A percentile compares a stretch with the other conserved stretches of the same genome.
Evolutionary conservation across 176 grass and related monocot genomes (phyloP).

Genomic region (Rhynchospora pubera): DNA sequence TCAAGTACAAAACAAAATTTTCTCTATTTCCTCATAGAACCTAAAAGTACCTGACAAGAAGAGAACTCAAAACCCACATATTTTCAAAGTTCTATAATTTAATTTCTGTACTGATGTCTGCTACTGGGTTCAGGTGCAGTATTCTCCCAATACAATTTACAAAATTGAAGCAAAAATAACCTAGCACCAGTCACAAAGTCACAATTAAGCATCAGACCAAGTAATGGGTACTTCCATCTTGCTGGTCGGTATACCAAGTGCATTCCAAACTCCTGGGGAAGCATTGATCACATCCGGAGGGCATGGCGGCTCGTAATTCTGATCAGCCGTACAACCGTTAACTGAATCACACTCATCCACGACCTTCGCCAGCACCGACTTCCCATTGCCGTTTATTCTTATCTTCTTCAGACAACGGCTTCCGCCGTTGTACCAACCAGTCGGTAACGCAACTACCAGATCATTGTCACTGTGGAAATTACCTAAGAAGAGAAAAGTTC

Average conservation of each 20-base stretch:
- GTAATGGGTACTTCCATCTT: background rate
- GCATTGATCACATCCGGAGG: conserved; percentile 14
- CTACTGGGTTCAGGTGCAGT: background rate
- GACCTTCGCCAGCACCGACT: conserved; percentile 31
- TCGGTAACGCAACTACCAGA: conserved; percentile 33
- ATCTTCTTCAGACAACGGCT: conserved; percentile 38
- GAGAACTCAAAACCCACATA: background rate
- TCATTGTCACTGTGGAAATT: conserved; percentile 26
- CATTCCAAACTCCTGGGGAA: conserved; percentile 15
- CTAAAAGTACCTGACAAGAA: background rate
- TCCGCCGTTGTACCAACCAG: conserved; percentile 32
- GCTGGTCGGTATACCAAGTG: conserved; percentile 12
- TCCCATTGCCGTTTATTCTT: conserved; percentile 24
- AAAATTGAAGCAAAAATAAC: background rate
- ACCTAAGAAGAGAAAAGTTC: background rate
- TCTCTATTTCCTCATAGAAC: background rate
- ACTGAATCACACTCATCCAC: conserved; percentile 28
- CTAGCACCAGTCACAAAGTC: too few species aligned
- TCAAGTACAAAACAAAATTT: too few species aligned
- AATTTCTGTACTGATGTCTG: background rate
- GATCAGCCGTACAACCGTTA: conserved; percentile 17
- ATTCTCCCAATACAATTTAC: background rate
- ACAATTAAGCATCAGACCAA: conserved; percentile 28
- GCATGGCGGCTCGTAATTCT: conserved; percentile 22
- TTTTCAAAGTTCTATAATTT: background rate